Base-by-base conservation (phyloP, 345 rosid species). In the Brassica incana region DNA sequence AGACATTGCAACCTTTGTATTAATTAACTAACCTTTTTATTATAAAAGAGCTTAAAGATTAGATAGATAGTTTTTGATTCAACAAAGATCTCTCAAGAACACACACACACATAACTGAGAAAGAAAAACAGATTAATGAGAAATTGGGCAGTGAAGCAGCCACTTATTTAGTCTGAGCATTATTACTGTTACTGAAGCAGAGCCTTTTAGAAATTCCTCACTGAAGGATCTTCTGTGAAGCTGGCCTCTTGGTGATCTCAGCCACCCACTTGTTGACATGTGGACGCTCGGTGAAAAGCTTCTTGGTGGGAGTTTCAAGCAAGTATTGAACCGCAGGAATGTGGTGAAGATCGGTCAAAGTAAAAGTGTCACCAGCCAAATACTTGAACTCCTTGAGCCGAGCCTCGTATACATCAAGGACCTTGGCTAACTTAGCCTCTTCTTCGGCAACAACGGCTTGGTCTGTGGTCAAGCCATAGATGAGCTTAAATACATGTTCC, bases 321-420 rank as follows among this genome's bases (percentile, higher is more conserved):
- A 92, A 65, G 45, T 29, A 63, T 8, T 67, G 82, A 8, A 88
- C 20, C 80, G 7, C 78, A 0, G 98, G 97, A 36, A 91, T 73
- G 80, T 93, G 94, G 83, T 93, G 91, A 77, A 93, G 80, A 81
- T 93, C 97, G 0, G 88, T 91, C 77, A 91, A 78, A 77, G 91
- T 86, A 81, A 87, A 93, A 84, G 76, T 30, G 23, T 88, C 87
- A 18, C 90, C 76, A 10, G 87, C 97, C 85, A 91, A 45, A 74
- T 90, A 91, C 86, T 90, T 94, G 20, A 89, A 80, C 78, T 81
- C 40, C 20, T 84, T 25, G 74, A 91, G 79, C 30, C 94, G 79
- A 65, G 85, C 72, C 85, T 91, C 98, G 66, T 90, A 91, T 2
- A 88, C 80, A 64, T 93, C 92, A 18, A 90, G 88, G n/a, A 88